Conservation (phyloP, 2,329 filamentous ascomycete species). For the Coleophoma cylindrospora region DNA sequence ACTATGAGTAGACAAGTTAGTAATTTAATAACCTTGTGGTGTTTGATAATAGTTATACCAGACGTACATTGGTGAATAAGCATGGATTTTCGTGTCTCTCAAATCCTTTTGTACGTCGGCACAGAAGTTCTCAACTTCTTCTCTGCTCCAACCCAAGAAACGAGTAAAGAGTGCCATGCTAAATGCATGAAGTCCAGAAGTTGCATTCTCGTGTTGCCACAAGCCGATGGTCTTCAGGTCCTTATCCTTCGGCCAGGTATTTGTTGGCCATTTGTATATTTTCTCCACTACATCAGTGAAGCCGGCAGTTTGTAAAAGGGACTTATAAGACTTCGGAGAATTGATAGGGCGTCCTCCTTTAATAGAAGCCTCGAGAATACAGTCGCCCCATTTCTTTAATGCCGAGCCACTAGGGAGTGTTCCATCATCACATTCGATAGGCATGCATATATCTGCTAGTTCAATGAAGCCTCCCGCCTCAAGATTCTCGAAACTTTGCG, state of each 20-base stretch:
- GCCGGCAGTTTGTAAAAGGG: slow-evolving; percentile 3
- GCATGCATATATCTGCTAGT: slow-evolving; percentile 33
- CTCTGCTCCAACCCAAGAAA: slow-evolving; percentile 30
- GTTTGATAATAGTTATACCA: too few relatives aligned
- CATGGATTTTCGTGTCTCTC: slow-evolving; percentile 29
- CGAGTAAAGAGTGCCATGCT: slow-evolving; percentile 31
- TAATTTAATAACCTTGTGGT: too few relatives aligned
- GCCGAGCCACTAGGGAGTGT: slow-evolving; percentile 17
- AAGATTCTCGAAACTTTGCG: slow-evolving; percentile 29
- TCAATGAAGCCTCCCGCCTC: slow-evolving; percentile 39
- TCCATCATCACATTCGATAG: slow-evolving; percentile 31
- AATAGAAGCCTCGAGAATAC: slow-evolving; percentile 6
- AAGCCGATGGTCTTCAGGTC: slow-evolving; percentile 36
- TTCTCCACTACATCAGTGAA: slow-evolving; percentile 27
- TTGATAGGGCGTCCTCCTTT: slow-evolving; percentile 23
- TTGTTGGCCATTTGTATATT: slow-evolving; percentile 42
- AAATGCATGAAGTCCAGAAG: slow-evolving; percentile 17
- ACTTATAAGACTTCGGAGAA: slow-evolving; percentile 13
- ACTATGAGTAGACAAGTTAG: too few relatives aligned
- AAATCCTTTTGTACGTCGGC: slow-evolving; percentile 32
- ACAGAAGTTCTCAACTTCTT: slow-evolving; percentile 30
- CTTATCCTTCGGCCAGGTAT: slow-evolving; percentile 43
- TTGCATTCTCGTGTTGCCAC: slow-evolving; percentile 16
- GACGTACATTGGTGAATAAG: slow-evolving; percentile 16
- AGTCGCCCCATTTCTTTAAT: slow-evolving; percentile 9